Conservation (phyloP, 441 rosid genomes). For the Theobroma grandiflorum region DNA sequence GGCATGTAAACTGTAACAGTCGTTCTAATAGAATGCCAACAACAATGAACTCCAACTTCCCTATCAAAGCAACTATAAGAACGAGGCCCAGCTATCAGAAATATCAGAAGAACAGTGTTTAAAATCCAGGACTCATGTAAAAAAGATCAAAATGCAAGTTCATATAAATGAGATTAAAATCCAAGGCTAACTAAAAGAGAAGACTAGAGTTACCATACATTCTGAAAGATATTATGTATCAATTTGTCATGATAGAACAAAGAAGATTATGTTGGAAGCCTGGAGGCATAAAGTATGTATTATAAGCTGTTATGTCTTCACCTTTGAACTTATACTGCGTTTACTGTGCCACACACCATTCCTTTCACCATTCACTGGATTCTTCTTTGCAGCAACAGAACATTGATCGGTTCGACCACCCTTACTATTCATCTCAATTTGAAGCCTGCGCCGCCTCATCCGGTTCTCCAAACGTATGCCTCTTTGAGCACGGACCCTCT, state of each 20-base stretch:
- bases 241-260: slow-evolving; percentile 16
- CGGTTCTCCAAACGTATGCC: slow-evolving; percentile 80
- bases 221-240: not conserved
- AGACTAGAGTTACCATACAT: not conserved
- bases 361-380: slow-evolving; percentile 61
- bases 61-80: not conserved
- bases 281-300: not conserved
- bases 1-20: not conserved
- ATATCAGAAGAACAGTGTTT: not conserved
- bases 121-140: not conserved
- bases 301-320: slow-evolving; percentile 53
- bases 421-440: slow-evolving; percentile 71
- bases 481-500: slow-evolving; percentile 65
- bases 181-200: not conserved
- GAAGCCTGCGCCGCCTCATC: slow-evolving; percentile 79
- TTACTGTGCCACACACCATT: slow-evolving; percentile 67
- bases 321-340: slow-evolving; percentile 72
- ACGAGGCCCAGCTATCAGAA: not conserved
- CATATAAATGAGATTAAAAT: not conserved
- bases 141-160: not conserved
- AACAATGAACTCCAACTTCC: not conserved
- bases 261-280: not conserved
- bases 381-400: slow-evolving; percentile 84
- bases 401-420: slow-evolving; percentile 62
- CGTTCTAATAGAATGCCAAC: not conserved